Evolutionary conservation across 2,329 filamentous ascomycete genomes (phyloP).

Genomic region (Ophiostoma sp.): DNA sequence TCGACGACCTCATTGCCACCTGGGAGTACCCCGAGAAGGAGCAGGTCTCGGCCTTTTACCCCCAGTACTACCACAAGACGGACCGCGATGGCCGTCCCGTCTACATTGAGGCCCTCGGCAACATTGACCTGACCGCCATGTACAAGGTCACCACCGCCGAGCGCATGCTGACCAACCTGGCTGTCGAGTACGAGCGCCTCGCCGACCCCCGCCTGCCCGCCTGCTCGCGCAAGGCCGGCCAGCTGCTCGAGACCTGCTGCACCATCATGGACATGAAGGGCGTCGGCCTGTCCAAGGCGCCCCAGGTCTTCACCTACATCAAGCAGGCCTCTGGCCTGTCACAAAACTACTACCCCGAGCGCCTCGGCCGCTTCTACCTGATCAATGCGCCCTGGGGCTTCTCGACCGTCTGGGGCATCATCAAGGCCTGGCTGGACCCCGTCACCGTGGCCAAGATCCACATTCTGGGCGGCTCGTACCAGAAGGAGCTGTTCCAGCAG

Average conservation of each 20-base stretch:
- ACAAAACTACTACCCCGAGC: slow-evolving; percentile 99
- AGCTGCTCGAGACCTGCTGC: slow-evolving; percentile 95
- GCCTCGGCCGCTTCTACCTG: slow-evolving; percentile 89
- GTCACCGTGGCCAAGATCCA: slow-evolving; percentile 96
- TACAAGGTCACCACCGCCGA: slow-evolving; percentile 88
- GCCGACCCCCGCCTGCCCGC: slow-evolving; percentile 88
- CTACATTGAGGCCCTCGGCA: slow-evolving; percentile 94
- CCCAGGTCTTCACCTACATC: slow-evolving; percentile 84
- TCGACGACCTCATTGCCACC: slow-evolving; percentile 71
- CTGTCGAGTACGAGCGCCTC: slow-evolving; percentile 95
- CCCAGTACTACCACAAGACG: slow-evolving; percentile 98
- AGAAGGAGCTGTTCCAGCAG: slow-evolving; percentile 77
- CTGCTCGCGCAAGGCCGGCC: slow-evolving; percentile 84
- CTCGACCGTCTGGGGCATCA: slow-evolving; percentile 72
- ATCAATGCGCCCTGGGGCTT: slow-evolving; percentile 99
- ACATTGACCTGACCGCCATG: slow-evolving; percentile 84
- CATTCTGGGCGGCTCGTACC: slow-evolving; percentile 74
- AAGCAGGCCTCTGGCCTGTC: slow-evolving; percentile 79
- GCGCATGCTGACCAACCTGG: slow-evolving; percentile 93
- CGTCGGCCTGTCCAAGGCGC: slow-evolving; percentile 74
- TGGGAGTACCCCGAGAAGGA: slow-evolving; percentile 86
- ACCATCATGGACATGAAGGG: slow-evolving; percentile 98
- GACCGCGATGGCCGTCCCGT: slow-evolving; percentile 93
- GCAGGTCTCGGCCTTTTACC: slow-evolving; percentile 84
- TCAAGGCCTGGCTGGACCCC: slow-evolving; percentile 94